phyloP scores from a whole-genome alignment of 2,329 filamentous ascomycete species.

The Rutstroemia sp. region DNA sequence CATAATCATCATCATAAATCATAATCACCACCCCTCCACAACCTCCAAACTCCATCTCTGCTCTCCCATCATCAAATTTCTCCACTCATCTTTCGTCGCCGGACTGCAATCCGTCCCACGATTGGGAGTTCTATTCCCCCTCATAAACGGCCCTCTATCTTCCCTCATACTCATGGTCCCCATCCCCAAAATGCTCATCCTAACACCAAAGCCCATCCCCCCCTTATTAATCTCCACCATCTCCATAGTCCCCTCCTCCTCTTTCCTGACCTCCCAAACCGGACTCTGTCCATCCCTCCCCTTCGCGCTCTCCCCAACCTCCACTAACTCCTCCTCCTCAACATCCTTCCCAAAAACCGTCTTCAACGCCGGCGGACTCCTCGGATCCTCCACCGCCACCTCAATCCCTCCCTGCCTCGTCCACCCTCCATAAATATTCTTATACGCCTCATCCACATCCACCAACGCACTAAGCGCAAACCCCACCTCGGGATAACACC shows the following conservation, averaged over 20 bases:
- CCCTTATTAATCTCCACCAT: slow-evolving; percentile 21
- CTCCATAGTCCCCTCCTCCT: neutral
- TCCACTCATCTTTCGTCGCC: slow-evolving; percentile 55
- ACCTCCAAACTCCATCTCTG: slow-evolving; percentile 36
- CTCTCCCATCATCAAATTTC: slow-evolving; percentile 45
- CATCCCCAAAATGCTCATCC: neutral
- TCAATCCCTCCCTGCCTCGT: slow-evolving; percentile 40
- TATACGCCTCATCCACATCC: slow-evolving; percentile 51
- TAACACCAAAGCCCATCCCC: slow-evolving; percentile 11
- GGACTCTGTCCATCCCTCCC: slow-evolving; percentile 7
- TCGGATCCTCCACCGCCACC: slow-evolving; percentile 30
- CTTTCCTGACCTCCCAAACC: neutral
- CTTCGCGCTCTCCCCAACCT: slow-evolving; percentile 21
- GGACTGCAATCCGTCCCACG: slow-evolving; percentile 56
- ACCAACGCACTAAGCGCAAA: slow-evolving; percentile 42
- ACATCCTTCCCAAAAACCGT: slow-evolving; percentile 14
- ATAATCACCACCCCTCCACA: slow-evolving; percentile 42
- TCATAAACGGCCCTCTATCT: slow-evolving; percentile 25
- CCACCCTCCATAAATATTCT: slow-evolving; percentile 45
- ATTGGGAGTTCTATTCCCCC: slow-evolving; percentile 50
- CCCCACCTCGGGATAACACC: slow-evolving; percentile 51
- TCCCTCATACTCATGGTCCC: slow-evolving; percentile 9
- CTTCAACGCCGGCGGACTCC: slow-evolving; percentile 17
- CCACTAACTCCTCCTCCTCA: slow-evolving; percentile 4
- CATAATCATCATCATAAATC: neutral